These are phyloP conservation scores for Tetracladium maxilliforme DNA, from an alignment of 2,329 filamentous ascomycete species.

Conservation along the genomic window DNA sequence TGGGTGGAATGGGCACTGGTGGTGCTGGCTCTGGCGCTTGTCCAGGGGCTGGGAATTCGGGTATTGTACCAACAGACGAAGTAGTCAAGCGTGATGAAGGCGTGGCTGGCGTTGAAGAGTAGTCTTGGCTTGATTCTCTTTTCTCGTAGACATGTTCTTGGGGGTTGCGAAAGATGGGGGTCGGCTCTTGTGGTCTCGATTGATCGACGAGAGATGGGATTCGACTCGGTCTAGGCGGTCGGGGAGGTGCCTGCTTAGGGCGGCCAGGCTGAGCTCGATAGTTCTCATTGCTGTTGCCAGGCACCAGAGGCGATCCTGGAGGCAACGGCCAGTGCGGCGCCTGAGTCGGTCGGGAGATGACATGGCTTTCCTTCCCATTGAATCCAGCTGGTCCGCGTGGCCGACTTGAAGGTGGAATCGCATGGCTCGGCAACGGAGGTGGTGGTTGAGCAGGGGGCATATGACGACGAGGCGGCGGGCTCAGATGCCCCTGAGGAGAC, in stretches of 20 bases:
- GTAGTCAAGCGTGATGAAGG: conserved; percentile 36
- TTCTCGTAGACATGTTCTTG: conserved; percentile 14
- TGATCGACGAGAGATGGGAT: conserved; percentile 44
- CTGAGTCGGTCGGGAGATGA: conserved; percentile 33
- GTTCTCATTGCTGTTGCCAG: conserved; percentile 11
- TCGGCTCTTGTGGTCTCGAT: conserved; percentile 38
- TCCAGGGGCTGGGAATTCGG: conserved; percentile 25
- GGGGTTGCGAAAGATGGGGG: conserved; percentile 32
- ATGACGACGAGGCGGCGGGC: too few species aligned
- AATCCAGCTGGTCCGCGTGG: conserved; percentile 17
- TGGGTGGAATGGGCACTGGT: conserved; percentile 8
- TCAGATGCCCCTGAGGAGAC: too few species aligned
- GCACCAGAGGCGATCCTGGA: conserved; percentile 6
- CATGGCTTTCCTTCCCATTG: conserved; percentile 21
- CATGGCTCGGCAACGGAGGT: too few species aligned
- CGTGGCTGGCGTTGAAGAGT: conserved; percentile 29
- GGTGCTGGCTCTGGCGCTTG: conserved; percentile 11
- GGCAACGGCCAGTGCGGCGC: conserved; percentile 40
- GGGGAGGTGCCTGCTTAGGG: conserved; percentile 36
- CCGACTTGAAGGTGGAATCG: conserved; percentile 11
- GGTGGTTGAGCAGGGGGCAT: too few species aligned
- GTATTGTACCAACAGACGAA: conserved; percentile 40
- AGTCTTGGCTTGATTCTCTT: conserved; percentile 17
- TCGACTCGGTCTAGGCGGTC: conserved; percentile 43
- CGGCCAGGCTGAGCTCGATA: conserved; percentile 36